phyloP scores from a whole-genome alignment of 2,329 filamentous ascomycete genomes.

The Didymella lethalis region DNA sequence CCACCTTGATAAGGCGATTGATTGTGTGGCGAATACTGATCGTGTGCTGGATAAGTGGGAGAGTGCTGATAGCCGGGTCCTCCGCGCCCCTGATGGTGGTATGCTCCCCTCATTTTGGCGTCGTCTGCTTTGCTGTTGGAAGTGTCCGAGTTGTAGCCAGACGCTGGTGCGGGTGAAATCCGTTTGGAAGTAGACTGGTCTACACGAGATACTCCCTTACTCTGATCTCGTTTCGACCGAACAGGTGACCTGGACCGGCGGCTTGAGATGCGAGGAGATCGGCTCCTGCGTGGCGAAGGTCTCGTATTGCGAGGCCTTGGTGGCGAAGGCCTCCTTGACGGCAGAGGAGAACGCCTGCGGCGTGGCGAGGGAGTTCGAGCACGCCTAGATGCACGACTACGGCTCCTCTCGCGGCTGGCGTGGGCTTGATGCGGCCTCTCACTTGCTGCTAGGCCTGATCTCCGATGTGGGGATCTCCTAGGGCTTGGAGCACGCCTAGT shows the following conservation, averaged over 20 bases:
- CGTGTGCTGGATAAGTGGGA: slow-evolving; percentile 65
- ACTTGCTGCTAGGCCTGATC: slow-evolving; percentile 35
- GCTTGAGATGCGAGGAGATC: slow-evolving; percentile 39
- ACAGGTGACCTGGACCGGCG: slow-evolving; percentile 45
- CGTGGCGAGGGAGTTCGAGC: slow-evolving; percentile 45
- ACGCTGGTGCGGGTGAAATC: slow-evolving; percentile 39
- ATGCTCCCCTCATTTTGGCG: slow-evolving; percentile 48
- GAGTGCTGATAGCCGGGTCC: slow-evolving; percentile 63
- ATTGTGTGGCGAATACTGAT: slow-evolving; percentile 67
- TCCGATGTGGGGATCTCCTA: slow-evolving; percentile 41
- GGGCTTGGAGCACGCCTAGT: slow-evolving; percentile 42
- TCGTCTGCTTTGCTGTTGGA: slow-evolving; percentile 38
- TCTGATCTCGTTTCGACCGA: slow-evolving; percentile 20
- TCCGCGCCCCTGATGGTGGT: slow-evolving; percentile 49
- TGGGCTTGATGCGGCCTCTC: slow-evolving; percentile 31
- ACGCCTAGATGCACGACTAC: slow-evolving; percentile 36
- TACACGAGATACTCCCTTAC: slow-evolving; percentile 22
- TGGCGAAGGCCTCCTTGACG: slow-evolving; percentile 37
- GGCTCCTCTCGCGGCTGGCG: slow-evolving; percentile 34
- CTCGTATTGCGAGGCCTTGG: slow-evolving; percentile 28
- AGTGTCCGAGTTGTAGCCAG: slow-evolving; percentile 44
- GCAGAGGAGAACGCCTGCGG: slow-evolving; percentile 40
- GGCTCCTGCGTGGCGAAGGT: slow-evolving; percentile 31
- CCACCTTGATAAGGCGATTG: slow-evolving; percentile 67
- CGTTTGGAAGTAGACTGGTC: slow-evolving; percentile 32